Evolutionary conservation across 441 rosid species (phyloP), one percentile per base, ranked within the genome.

Genomic region (Codiaeum variegatum): DNA sequence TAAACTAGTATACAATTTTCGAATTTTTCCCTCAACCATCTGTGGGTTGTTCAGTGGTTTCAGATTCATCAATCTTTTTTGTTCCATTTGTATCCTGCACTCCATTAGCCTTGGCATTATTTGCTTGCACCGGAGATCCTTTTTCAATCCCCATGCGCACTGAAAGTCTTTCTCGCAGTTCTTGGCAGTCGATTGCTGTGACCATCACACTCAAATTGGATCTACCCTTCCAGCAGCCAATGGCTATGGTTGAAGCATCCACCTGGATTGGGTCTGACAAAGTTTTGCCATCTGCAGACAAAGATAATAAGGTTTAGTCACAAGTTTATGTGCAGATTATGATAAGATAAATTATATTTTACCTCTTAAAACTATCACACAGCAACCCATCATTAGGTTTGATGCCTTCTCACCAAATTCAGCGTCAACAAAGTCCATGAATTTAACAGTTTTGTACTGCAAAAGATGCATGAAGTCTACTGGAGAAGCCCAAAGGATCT

Each of bases 181-280:
- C 98, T 75, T 91, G 92, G 82, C 95, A 91, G 77, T 95, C 99
- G 0, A 84, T 77, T 62, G 90, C 87, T n/a, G 97, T 84, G 61
- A 88, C 94, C 99, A 95, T 88, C 78, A 90, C 97, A 67, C 86
- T 89, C 83, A 91, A 82, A 76, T 89, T 88, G 59, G 83, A 83
- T 75, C 84, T 84, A 2, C 99, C 98, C 82, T 82, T 93, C 99
- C 98, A 90, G 86, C 99, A 93, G 44, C 92, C 93, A 26, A 95
- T 93, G 81, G 97, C 97, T 69, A 89, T 80, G 10, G 88, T 80
- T 19, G 88, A 84, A 21, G 82, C 73, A 66, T 80, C 86, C 61
- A 82, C 83, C 78, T 80, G 75, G 42, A 81, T 69, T 28, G 69
- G 65, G 75, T 79, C 84, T 47, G 82, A 73, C 9, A 44, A 70